Evolutionary conservation across 345 rosid species (phyloP).

Genomic region (Arabis hirsuta): DNA sequence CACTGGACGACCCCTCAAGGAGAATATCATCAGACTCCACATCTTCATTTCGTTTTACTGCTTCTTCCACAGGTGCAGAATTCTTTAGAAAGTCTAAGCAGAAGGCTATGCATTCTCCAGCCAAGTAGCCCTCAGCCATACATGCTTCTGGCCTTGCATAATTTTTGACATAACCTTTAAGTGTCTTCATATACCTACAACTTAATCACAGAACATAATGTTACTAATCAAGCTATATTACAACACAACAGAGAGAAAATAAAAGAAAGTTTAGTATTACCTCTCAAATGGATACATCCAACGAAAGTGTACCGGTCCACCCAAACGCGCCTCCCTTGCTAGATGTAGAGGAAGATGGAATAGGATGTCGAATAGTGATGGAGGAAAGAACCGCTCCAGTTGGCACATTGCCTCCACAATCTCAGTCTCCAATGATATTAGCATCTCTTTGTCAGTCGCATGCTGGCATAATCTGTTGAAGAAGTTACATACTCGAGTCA

Average conservation of each 20-base stretch:
- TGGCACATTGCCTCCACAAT: slow-evolving; percentile 63
- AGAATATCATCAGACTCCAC: not conserved
- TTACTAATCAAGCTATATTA: no score
- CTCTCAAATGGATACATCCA: slow-evolving; percentile 27
- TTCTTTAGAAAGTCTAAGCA: not conserved
- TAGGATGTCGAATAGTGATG: slow-evolving; percentile 5
- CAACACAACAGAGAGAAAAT: not conserved
- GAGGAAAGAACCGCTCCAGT: slow-evolving; percentile 59
- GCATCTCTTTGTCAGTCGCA: no score
- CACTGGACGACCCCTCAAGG: no score
- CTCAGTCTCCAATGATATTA: not conserved
- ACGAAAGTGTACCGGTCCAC: not conserved
- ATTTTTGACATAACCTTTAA: not conserved
- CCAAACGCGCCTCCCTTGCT: not conserved
- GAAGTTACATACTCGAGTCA: no score
- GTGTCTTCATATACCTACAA: not conserved
- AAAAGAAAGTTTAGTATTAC: no score
- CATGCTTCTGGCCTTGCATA: slow-evolving; percentile 8
- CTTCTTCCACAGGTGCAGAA: not conserved
- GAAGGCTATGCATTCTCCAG: not conserved
- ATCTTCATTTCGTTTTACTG: slow-evolving; percentile 8
- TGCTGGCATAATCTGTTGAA: no score
- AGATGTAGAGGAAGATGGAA: slow-evolving; percentile 2
- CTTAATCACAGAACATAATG: no score
- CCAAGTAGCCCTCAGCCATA: slow-evolving; percentile 15